Evolutionary conservation across 495 filamentous ascomycete genomes (phyloP).

Genomic region (Glutinoglossum americanum): DNA sequence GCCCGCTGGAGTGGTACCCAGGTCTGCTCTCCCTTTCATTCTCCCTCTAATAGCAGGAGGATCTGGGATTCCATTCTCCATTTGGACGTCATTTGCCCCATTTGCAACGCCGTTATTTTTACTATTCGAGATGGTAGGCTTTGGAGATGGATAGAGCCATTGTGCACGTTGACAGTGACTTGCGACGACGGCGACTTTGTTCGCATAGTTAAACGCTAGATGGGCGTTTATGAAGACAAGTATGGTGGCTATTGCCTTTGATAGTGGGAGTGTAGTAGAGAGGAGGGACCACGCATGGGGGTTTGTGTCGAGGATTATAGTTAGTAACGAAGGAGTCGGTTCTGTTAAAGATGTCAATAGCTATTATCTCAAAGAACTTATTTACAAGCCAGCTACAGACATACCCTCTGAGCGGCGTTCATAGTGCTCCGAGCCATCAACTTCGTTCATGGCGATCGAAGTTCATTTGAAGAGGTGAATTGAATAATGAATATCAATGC

Average conservation of each 20-base stretch:
- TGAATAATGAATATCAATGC: too few relatives aligned
- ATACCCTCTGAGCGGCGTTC: slow-evolving; percentile 33
- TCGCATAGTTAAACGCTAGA: slow-evolving; percentile 76
- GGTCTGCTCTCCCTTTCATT: background rate
- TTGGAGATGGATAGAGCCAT: slow-evolving; percentile 59
- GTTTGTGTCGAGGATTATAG: slow-evolving; percentile 89
- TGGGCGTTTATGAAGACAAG: slow-evolving; percentile 95
- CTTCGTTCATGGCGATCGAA: slow-evolving; percentile 49
- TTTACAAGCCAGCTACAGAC: slow-evolving; percentile 4
- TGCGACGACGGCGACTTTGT: slow-evolving; percentile 81
- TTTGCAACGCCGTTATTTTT: slow-evolving; percentile 3
- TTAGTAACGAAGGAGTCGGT: slow-evolving; percentile 64
- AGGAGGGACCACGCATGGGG: slow-evolving; percentile 82
- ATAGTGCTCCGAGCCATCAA: slow-evolving; percentile 78
- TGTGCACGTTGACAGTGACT: slow-evolving; percentile 63
- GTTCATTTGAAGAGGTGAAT: background rate
- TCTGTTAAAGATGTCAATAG: slow-evolving; percentile 18
- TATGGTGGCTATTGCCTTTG: slow-evolving; percentile 68
- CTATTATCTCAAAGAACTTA: background rate
- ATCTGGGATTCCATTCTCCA: slow-evolving; percentile 1
- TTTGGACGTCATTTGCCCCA: background rate
- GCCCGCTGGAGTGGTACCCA: background rate
- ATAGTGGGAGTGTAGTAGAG: slow-evolving; percentile 52
- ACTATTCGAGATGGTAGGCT: slow-evolving; percentile 4
- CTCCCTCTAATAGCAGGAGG: background rate